Conservation (phyloP, 345 rosid genomes). For the Carallia pectinifolia region DNA sequence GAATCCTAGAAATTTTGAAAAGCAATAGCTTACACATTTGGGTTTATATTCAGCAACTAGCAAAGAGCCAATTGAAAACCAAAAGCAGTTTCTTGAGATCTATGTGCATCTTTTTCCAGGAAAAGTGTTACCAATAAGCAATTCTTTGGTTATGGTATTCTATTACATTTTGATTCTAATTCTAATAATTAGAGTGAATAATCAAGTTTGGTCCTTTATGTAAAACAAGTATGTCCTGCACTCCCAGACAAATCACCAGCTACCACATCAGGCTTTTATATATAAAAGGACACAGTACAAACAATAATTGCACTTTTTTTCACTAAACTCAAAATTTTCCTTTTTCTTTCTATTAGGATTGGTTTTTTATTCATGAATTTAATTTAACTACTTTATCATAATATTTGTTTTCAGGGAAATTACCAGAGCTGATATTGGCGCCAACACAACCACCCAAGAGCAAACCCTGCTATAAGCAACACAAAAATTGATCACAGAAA, state of each 20-base stretch:
- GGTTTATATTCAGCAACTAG: not conserved
- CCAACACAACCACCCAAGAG: constrained; percentile 77
- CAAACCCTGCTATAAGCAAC: constrained; percentile 53
- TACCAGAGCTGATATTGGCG: constrained; percentile 81
- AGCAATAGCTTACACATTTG: not conserved
- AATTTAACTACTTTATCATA: too few species aligned
- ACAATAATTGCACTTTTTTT: not conserved
- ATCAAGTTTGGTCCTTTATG: not conserved
- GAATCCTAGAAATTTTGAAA: not conserved
- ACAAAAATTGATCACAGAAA: not conserved
- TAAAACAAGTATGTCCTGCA: not conserved
- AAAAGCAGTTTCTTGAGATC: not conserved
- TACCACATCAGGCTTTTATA: not conserved
- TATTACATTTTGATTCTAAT: not conserved
- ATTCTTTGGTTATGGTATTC: constrained; percentile 6
- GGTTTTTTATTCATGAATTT: not conserved
- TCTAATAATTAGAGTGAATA: not conserved
- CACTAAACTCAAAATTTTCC: not conserved
- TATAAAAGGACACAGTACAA: not conserved
- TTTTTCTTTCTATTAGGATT: too few species aligned
- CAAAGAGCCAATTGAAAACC: constrained; percentile 1
- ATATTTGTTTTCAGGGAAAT: constrained; percentile 1
- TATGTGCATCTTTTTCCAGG: not conserved
- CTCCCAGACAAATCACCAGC: not conserved
- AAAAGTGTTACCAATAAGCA: not conserved